Conservation (phyloP, 2,329 filamentous ascomycete species). For the Trichophyton mentagrophytes region DNA sequence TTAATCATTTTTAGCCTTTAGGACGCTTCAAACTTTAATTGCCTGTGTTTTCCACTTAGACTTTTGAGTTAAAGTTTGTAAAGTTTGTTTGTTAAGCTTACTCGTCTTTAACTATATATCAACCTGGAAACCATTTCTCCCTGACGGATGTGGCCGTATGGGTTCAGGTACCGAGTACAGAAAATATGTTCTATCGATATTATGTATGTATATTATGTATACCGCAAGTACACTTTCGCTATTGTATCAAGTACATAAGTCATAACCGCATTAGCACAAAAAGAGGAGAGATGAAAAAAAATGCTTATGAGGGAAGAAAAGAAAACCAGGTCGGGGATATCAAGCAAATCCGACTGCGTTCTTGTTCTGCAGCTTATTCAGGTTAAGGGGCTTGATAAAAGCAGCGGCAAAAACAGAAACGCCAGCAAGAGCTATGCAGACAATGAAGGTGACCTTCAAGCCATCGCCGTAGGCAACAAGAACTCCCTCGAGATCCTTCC, state of each 20-base stretch:
- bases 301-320: neutral
- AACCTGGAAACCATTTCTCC: too few species aligned
- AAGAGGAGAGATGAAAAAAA: neutral
- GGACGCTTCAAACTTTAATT: neutral
- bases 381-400: slow-evolving; percentile 3
- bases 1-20: neutral
- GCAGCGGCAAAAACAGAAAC: slow-evolving; percentile 4
- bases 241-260: neutral
- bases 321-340: neutral
- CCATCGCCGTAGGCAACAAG: slow-evolving; percentile 10
- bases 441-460: slow-evolving; percentile 8
- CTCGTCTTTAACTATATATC: neutral
- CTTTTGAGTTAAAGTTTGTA: neutral
- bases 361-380: slow-evolving; percentile 5
- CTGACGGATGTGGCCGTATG: too few species aligned
- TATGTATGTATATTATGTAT: neutral
- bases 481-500: slow-evolving; percentile 18
- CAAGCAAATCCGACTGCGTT: slow-evolving; percentile 2
- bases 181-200: neutral
- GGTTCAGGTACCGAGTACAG: neutral
- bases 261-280: neutral
- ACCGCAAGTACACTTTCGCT: neutral
- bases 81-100: neutral
- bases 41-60: neutral
- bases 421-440: slow-evolving; percentile 6